phyloP scores from a whole-genome alignment of 2,329 filamentous ascomycete species.

The Zymoseptoria passerinii region DNA sequence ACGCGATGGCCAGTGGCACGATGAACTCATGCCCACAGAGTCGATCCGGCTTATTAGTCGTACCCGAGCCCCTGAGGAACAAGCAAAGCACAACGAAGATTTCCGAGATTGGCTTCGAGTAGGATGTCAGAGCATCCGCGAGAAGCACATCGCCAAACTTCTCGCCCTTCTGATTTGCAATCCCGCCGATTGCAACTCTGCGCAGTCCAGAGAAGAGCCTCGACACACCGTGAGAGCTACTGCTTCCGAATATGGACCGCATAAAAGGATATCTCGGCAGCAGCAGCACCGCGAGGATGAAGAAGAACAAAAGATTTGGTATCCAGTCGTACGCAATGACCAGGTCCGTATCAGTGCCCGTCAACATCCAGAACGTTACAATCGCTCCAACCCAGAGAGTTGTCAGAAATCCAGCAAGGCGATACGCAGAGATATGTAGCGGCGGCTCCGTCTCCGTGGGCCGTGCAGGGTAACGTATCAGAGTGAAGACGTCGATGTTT shows the following conservation, averaged over 20 bases:
- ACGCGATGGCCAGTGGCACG: conserved; percentile 74
- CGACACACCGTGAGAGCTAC: conserved; percentile 51
- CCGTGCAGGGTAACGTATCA: conserved; percentile 79
- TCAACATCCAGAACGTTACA: conserved; percentile 73
- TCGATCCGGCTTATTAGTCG: conserved; percentile 73
- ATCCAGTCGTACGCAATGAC: conserved; percentile 76
- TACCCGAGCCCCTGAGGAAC: conserved; percentile 62
- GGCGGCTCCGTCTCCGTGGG: conserved; percentile 59
- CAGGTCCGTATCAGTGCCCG: conserved; percentile 56
- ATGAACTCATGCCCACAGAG: conserved; percentile 69
- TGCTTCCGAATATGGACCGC: conserved; percentile 9
- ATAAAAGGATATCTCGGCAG: conserved; percentile 41
- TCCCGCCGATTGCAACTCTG: conserved; percentile 72
- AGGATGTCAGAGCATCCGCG: conserved; percentile 89
- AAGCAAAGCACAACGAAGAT: conserved; percentile 85
- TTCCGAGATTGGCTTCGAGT: conserved; percentile 85
- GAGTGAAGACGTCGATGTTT: conserved; percentile 56
- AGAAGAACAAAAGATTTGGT: conserved; percentile 70
- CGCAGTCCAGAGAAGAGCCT: conserved; percentile 68
- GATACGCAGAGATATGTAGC: conserved; percentile 74
- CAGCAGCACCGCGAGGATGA: conserved; percentile 60
- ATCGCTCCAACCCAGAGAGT: conserved; percentile 63
- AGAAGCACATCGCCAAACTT: conserved; percentile 93
- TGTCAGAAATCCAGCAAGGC: conserved; percentile 69
- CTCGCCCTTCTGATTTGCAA: conserved; percentile 78